phyloP scores from a whole-genome alignment of 306 rosid genomes.

The Pachyrhizus erosus region DNA sequence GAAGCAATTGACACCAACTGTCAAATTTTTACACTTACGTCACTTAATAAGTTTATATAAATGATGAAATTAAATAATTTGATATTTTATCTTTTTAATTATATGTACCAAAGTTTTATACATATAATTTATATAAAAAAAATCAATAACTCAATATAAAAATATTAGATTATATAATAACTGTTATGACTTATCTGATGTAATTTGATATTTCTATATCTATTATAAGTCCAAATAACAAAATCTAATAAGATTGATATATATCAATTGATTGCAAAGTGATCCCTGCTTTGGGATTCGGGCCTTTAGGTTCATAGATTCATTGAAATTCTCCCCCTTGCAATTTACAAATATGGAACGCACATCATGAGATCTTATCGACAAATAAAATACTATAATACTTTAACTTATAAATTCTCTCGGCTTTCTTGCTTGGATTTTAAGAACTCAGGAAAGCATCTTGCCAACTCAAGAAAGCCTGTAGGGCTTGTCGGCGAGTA shows the following conservation, averaged over 20 bases:
- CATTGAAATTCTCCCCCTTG: neutral
- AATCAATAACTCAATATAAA: too few relatives aligned
- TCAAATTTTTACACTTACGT: too few relatives aligned
- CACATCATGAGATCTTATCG: neutral
- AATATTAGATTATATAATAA: too few relatives aligned
- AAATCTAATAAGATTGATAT: neutral
- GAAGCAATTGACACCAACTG: too few relatives aligned
- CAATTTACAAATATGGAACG: neutral
- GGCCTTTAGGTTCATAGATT: neutral
- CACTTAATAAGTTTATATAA: too few relatives aligned
- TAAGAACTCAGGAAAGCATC: conserved; percentile 13
- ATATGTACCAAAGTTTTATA: too few relatives aligned
- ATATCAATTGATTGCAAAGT: neutral
- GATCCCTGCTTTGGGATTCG: neutral
- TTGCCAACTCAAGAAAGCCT: conserved; percentile 36
- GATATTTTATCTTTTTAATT: too few relatives aligned
- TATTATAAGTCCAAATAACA: neutral
- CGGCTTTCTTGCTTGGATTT: neutral
- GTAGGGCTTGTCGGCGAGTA: conserved; percentile 19
- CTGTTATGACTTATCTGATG: too few relatives aligned
- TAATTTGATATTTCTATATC: neutral
- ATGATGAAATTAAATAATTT: too few relatives aligned
- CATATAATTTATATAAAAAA: too few relatives aligned
- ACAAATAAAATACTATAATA: neutral
- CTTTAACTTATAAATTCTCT: neutral